phyloP scores from a whole-genome alignment of 1,139 yeast species.

The Hansenula lynferdii region DNA sequence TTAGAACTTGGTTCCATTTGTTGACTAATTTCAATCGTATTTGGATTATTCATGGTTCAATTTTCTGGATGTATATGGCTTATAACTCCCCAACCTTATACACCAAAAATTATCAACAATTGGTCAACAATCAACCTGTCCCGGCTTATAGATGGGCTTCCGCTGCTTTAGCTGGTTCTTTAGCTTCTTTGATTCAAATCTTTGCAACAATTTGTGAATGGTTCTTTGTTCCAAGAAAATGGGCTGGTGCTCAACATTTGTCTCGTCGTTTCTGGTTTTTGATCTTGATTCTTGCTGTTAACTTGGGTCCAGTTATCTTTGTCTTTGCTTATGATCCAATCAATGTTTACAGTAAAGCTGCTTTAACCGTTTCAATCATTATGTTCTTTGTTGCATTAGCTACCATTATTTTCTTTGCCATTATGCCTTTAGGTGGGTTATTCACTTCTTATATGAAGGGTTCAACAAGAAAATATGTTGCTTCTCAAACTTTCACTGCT shows the following conservation, averaged over 20 bases:
- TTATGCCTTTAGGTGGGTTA: slow-evolving; percentile 97
- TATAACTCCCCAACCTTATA: slow-evolving; percentile 90
- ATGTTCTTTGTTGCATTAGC: slow-evolving; percentile 86
- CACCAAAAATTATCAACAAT: slow-evolving; percentile 81
- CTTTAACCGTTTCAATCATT: slow-evolving; percentile 78
- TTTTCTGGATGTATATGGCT: slow-evolving; percentile 93
- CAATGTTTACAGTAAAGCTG: slow-evolving; percentile 63
- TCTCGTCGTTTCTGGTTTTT: slow-evolving; percentile 81
- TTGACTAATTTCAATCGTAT: slow-evolving; percentile 96
- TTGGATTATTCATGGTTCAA: slow-evolving; percentile 88
- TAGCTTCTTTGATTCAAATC: slow-evolving; percentile 79
- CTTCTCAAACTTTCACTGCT: slow-evolving; percentile 96
- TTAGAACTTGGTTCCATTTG: slow-evolving; percentile 97
- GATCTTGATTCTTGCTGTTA: slow-evolving; percentile 57
- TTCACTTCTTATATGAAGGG: slow-evolving; percentile 91
- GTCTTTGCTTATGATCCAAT: slow-evolving; percentile 81
- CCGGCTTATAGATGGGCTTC: slow-evolving; percentile 92
- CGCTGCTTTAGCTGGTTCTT: slow-evolving; percentile 86
- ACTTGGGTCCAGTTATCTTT: slow-evolving; percentile 84
- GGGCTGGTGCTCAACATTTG: slow-evolving; percentile 99
- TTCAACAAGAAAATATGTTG: slow-evolving; percentile 83
- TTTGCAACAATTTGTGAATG: slow-evolving; percentile 89
- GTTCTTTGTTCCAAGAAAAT: slow-evolving; percentile 94
- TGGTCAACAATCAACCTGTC: slow-evolving; percentile 77
- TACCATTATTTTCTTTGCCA: slow-evolving; percentile 78